Evolutionary conservation across 768 basidiomycete species (phyloP), one percentile per base, ranked within the genome.

Genomic region (Macrolepiota dolichaula): DNA sequence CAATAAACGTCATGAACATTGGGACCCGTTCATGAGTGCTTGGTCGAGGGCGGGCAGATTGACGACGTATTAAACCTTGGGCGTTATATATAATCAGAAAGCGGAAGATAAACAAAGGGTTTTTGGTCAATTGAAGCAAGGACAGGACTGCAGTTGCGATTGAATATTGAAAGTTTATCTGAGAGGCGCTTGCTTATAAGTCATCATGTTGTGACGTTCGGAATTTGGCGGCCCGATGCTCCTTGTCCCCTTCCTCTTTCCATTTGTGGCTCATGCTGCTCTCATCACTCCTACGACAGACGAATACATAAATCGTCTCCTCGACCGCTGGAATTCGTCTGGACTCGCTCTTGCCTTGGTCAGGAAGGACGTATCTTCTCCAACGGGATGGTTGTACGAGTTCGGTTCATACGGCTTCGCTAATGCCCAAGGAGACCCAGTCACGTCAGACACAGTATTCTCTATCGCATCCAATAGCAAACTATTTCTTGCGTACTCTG

Each of bases 381-480:
- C 70, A 4, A 71, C 63, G 44, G 72, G 74, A 24, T 80, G 77
- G 74, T 63, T 70, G 2, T 68, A 73, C 32, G 77, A 80, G 61
- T 78, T 75, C 51, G 74, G 73, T 0, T 73, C 72, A 1, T 78
- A 75, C 63, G 78, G 79, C 2, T 61, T 68, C 15, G 77, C 76
- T 10, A 64, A 71, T 4, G 72, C 63, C 0, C 71, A 74, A 35
- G 74, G 72, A 1, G 61, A 72, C 0, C 76, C 74, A 6, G 69
- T 80, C 1, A 78, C 76, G 0, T 77, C 77, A 0, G 77, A 79
- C 60, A 76, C 79, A 1, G 56, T 81, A 4, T 79, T 79, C 56
- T 76, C 76, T 4, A 78, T 81, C 58, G 79, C 78, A 19, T 79
- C 77, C 0, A 77, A 79, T 66, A 75, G 73, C 71, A 79, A 79